Base-by-base conservation (phyloP, 1,284 basidiomycete genomes). In the Mycena citricolor region DNA sequence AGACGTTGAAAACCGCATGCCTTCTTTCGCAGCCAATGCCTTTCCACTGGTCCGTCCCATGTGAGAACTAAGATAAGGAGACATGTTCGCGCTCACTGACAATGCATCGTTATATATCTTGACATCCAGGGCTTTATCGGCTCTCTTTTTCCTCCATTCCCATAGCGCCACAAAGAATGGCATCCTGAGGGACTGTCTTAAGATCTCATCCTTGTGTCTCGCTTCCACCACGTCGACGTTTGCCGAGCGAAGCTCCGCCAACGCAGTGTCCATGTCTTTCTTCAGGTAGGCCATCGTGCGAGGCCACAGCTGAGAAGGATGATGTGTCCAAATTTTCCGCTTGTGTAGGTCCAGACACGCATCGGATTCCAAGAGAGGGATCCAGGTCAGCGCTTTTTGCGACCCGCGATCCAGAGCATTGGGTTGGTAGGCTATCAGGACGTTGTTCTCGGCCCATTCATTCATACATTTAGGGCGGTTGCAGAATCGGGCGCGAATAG, bases 341-440 rank as follows among this genome's bases (percentile, higher is more conserved):
- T n/a, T 26, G 16, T 17, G 36, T 13, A 38, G 29, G 5, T 10
- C 12, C 25, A 52, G 43, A 25, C 51, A 52, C 20, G 42, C 47
- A 11, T 43, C 32, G 57, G 45, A 54, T 61, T 51, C 60, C 67
- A 51, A 62, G 62, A 49, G 64, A 61, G 55, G 61, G 8, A 52
- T 48, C 51, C 51, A 52, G 14, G 21, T n/a, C 28, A 49, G 39
- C 3, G 43, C 47, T 13, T 42, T 43, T 25, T 40, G 47, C 19
- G 20, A 21, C 5, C n/a, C 1, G 8, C 35, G 23, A 3, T 10
- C 10, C 6, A 49, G 43, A 16, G 22, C 37, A n/a, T 42, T 33
- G n/a, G 8, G 30, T 23, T 46, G 33, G 2, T 35, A 23, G n/a
- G 39, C 28, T n/a, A 14, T 20, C 5, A 0, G 2, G 4, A 32